Base-by-base conservation (phyloP, 257 asterid genomes). In the Solanum microdontum region DNA sequence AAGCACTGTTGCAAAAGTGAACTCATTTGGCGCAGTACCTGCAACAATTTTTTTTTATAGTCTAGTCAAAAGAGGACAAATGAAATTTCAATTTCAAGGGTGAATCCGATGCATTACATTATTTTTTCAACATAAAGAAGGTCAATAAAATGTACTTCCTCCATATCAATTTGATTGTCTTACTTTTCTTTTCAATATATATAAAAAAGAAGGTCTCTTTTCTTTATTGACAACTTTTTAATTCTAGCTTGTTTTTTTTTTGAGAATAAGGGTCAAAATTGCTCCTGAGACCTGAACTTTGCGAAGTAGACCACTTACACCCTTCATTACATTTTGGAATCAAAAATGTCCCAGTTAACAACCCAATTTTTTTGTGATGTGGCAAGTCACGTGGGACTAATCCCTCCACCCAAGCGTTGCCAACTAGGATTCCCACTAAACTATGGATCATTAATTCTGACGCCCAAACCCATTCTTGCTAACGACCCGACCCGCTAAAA, bases 21-120 rank as follows among this genome's bases (percentile, higher is more conserved):
- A 94, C 91, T 94, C 98, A 48, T 95, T 96, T 14, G 98, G 98
- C 51, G 77, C 82, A n/a, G 90, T 92, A 84, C 97, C 98, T 96
- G 96, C 86, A 92, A 40, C 86, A 28, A 40, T 33, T 26, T 43
- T 26, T 1, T 12, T 34, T 43, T 43, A 79, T 11, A 5, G 33
- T 43, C 66, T 7, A 79, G 15, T 79, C 64, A 43, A 79, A 24
- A 33, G 84, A 79, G 66, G 84, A 73, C 28, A 33, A 72, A 72
- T 12, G 26, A 37, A 32, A 73, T 73, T 72, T 33, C 45, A 9
- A 73, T 33, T 72, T 72, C 24, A 72, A 32, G 79, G 79, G 24
- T 43, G 64, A 79, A 43, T 45, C 84, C 36, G 7, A 79, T 77
- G 84, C 24, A 40, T 79, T 40, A 8, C 84, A 32, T 28, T 73